phyloP scores from a whole-genome alignment of 2,329 filamentous ascomycete genomes.

The Diatrype stigma region DNA sequence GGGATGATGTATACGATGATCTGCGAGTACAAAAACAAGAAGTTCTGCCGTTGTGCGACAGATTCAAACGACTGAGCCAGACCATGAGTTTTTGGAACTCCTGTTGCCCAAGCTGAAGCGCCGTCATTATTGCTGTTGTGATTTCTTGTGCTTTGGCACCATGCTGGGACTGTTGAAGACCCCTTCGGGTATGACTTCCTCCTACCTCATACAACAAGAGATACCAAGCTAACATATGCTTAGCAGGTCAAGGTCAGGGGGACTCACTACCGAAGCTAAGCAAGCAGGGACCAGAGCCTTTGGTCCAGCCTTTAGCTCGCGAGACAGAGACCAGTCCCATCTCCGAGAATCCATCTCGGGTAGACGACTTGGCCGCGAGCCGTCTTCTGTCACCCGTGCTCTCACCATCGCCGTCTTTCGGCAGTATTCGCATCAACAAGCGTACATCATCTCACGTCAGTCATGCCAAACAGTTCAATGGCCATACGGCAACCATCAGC shows the following conservation, averaged over 20 bases:
- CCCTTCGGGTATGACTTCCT: neutral
- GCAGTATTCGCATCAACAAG: neutral
- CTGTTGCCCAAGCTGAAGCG: neutral
- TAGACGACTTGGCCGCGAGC: neutral
- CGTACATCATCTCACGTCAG: neutral
- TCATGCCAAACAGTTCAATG: neutral
- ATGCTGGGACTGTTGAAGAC: neutral
- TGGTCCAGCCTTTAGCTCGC: neutral
- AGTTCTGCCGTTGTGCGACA: neutral
- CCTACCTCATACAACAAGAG: neutral
- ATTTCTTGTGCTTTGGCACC: neutral
- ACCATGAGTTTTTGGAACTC: neutral
- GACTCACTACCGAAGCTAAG: neutral
- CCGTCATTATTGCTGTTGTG: neutral
- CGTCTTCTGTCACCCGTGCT: neutral
- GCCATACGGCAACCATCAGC: neutral
- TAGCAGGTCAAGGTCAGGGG: neutral
- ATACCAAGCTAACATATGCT: neutral
- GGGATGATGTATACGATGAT: neutral
- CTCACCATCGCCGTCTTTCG: neutral
- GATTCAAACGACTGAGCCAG: neutral
- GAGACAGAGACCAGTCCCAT: neutral
- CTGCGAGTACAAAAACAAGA: neutral
- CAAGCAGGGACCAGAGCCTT: neutral
- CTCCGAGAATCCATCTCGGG: neutral